Evolutionary conservation across 2,329 filamentous ascomycete genomes (phyloP), one percentile per base, ranked within the genome.

Genomic region (Fusarium azukiicola): DNA sequence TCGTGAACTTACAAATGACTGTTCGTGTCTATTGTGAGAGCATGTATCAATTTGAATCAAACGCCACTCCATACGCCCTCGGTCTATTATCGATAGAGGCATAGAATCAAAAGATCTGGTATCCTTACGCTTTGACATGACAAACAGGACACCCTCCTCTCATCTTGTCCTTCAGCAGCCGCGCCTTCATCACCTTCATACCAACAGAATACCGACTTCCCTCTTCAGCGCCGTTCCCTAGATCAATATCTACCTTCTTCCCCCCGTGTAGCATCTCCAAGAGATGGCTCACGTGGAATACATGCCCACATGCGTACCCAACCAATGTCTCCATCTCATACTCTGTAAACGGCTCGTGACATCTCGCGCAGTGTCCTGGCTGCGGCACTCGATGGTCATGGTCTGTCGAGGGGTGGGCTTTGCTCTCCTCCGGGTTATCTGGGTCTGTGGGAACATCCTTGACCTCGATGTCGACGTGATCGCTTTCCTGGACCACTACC

Each of bases 121-220:
- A 71, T 75, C 44, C 64, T 73, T 73, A 80, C 71, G 80, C 76
- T 67, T 76, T 79, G 50, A 79, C 77, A 69, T 85, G 83, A 82
- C 94, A 95, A 23, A 94, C 88, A 0, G 94, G 93, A 87, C 95
- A 96, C 0, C 94, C 95, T 13, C 90, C 91, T 61, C 90, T 88
- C 47, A 97, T 91, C 75, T 93, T 93, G 82, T 97, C 95, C 80
- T 94, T 92, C 74, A 98, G 87, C 71, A 98, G 85, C 78, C 96
- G 92, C 50, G 97, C 97, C 84, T 96, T 96, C 78, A 96, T 98
- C 40, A 98, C 96, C 87, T 99, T 99, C 42, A 95, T 93, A 0
- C 96, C 96, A 11, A 99, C 94, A 69, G 95, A 96, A 72, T 95
- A 91, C 12, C 92, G 91, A 38, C 87, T 86, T 71, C 85, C 86